These are phyloP conservation scores for Triticum turgidum DNA, from an alignment of 176 grass and related monocot species.

Conservation along the genomic window DNA sequence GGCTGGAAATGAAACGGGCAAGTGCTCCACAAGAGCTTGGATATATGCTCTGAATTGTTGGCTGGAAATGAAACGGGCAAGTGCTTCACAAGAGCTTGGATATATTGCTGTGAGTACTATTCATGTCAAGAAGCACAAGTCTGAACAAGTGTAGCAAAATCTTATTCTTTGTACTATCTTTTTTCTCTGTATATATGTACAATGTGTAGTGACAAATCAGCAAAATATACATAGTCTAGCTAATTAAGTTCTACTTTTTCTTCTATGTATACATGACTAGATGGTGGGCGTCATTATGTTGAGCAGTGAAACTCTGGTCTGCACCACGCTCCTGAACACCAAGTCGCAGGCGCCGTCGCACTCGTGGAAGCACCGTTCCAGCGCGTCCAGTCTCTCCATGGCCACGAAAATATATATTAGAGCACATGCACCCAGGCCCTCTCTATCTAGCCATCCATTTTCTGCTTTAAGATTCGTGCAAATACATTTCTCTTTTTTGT, in stretches of 20 bases:
- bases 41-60: not conserved
- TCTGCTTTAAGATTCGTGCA: no score
- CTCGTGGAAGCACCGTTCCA: slow-evolving; percentile 31
- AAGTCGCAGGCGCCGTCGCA: slow-evolving; percentile 29
- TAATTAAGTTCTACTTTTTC: not conserved
- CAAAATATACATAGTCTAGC: no score
- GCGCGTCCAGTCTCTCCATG: slow-evolving; percentile 6
- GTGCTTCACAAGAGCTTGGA: not conserved
- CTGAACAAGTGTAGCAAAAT: not conserved
- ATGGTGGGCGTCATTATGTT: slow-evolving; percentile 57
- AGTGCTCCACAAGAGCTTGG: no score
- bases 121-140: not conserved
- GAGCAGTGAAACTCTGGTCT: slow-evolving; percentile 47
- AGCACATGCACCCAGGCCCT: no score
- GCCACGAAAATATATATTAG: not conserved
- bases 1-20: no score
- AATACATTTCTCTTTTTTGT: no score
- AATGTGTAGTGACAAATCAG: not conserved
- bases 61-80: not conserved
- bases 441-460: no score
- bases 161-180: not conserved
- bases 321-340: slow-evolving; percentile 46
- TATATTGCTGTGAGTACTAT: not conserved
- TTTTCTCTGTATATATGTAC: not conserved
- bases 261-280: not conserved